phyloP scores from a whole-genome alignment of 2,329 filamentous ascomycete species.

The Fusarium citri region DNA sequence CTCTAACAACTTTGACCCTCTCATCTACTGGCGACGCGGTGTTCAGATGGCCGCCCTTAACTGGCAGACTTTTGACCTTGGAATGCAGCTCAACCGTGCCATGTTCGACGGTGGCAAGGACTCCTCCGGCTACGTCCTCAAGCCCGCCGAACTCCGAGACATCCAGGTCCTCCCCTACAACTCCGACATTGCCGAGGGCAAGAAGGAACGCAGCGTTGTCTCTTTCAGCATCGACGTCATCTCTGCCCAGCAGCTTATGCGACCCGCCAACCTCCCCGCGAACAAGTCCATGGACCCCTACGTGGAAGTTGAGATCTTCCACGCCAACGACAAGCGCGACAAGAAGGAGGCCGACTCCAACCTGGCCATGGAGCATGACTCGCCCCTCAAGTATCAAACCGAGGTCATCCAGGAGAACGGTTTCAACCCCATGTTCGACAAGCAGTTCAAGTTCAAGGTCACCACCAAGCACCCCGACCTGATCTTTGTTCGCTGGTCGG shows the following conservation, averaged over 20 bases:
- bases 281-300: slow-evolving; percentile 88
- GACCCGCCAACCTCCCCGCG: slow-evolving; percentile 77
- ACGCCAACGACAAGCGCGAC: slow-evolving; percentile 92
- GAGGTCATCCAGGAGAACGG: slow-evolving; percentile 87
- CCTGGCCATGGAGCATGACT: slow-evolving; percentile 56
- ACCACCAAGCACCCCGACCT: slow-evolving; percentile 95
- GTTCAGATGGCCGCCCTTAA: slow-evolving; percentile 98
- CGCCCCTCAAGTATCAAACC: slow-evolving; percentile 82
- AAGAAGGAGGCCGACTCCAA: slow-evolving; percentile 80
- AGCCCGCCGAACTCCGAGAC: slow-evolving; percentile 85
- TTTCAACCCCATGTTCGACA: slow-evolving; percentile 90
- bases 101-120: slow-evolving; percentile 95
- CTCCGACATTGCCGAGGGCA: slow-evolving; percentile 65
- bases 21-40: slow-evolving; percentile 92
- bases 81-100: slow-evolving; percentile 95
- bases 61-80: slow-evolving; percentile 97
- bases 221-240: slow-evolving; percentile 89
- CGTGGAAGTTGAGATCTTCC: slow-evolving; percentile 93
- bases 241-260: slow-evolving; percentile 93
- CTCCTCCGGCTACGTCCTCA: slow-evolving; percentile 90
- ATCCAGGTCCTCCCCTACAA: slow-evolving; percentile 69
- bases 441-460: slow-evolving; percentile 81
- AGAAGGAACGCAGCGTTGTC: slow-evolving; percentile 83
- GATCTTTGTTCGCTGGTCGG: slow-evolving; percentile 92
- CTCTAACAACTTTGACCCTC: slow-evolving; percentile 94